A percentile compares a stretch with the other conserved stretches of the same genome.
Evolutionary conservation across 495 filamentous ascomycete species (phyloP).

Genomic region (Podospora tetraspora): DNA sequence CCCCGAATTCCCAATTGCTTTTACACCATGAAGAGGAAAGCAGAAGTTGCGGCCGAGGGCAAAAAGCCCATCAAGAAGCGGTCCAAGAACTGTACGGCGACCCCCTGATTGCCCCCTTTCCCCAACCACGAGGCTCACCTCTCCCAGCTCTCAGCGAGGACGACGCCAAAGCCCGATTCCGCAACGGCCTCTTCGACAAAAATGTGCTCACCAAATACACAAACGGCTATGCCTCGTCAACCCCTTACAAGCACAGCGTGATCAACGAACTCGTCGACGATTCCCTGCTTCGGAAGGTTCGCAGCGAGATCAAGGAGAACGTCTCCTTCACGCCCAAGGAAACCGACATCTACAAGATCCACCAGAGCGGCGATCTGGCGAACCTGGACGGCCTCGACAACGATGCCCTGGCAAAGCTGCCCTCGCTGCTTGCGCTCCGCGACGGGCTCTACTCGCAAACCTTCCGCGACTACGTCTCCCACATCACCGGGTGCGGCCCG

Average conservation of each 20-base stretch:
- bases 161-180: slow-evolving; percentile 55
- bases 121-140: slow-evolving; percentile 10
- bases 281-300: slow-evolving; percentile 75
- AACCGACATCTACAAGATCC: slow-evolving; percentile 99
- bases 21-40: slow-evolving; percentile 46
- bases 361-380: slow-evolving; percentile 95
- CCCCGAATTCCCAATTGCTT: slow-evolving; percentile 23
- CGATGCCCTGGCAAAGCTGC: slow-evolving; percentile 71
- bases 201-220: slow-evolving; percentile 62
- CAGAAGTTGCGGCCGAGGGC: slow-evolving; percentile 29
- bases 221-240: slow-evolving; percentile 62
- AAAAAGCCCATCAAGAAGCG: slow-evolving; percentile 41
- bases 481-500: slow-evolving; percentile 75
- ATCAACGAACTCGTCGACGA: slow-evolving; percentile 75
- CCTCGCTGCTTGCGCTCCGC: slow-evolving; percentile 77
- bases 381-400: slow-evolving; percentile 92
- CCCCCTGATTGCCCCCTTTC: slow-evolving; percentile 5
- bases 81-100: slow-evolving; percentile 37
- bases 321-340: slow-evolving; percentile 97
- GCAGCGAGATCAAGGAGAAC: slow-evolving; percentile 79
- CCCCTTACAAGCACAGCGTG: slow-evolving; percentile 87
- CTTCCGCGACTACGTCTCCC: slow-evolving; percentile 83
- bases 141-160: slow-evolving; percentile 37
- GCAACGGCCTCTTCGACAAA: slow-evolving; percentile 69
- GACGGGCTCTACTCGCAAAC: slow-evolving; percentile 86